Base-by-base conservation (phyloP, 352 stramenopile genomes). In the Pythium myriotylum region DNA sequence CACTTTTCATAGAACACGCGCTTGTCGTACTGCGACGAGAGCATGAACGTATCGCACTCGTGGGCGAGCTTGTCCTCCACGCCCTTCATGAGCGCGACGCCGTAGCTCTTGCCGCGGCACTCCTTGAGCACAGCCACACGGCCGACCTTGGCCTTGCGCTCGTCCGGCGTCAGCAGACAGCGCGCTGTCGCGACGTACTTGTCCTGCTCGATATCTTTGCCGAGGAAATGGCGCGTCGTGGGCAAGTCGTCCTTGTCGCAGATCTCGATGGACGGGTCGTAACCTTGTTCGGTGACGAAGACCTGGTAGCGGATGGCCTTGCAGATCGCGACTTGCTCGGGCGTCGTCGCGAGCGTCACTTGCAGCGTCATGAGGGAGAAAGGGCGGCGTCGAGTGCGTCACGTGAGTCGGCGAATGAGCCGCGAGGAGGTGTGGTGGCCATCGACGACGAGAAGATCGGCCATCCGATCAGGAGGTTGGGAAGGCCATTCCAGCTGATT, bases 1-100 rank as follows among this genome's bases (percentile, higher is more conserved):
- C 82, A 89, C 51, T 84, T 86, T 43, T 80, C 74, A 53, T 89
- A 91, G 62, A 91, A 91, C 0, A 52, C 76, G 35, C 76, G 75
- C 62, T 83, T 84, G 67, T 70, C 66, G 45, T 61, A 75, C 54
- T 83, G 73, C 35, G 81, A 71, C 46, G 73, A 86, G 2, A 90
- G 67, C 41, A 69, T 63, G 27, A 80, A 75, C 27, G 47, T 57
- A 26, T 84, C 71, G 17, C 68, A 71, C 19, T 70, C 62, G 29
- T 65, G 45, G 12, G 29, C 54, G 16, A 86, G 50, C 12, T 63
- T 17, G 19, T 59, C 27, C 43, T 88, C 78, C 9, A 81, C 54
- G 6, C 45, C 67, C 7, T 65, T 19, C 73, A 88, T 87, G 20
- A 88, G 47, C 12, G 49, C 67, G 1, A 59, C 52, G 39, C 81